Base-by-base conservation (phyloP, 106 monocot species). In the Dendrobium chrysotoxum region DNA sequence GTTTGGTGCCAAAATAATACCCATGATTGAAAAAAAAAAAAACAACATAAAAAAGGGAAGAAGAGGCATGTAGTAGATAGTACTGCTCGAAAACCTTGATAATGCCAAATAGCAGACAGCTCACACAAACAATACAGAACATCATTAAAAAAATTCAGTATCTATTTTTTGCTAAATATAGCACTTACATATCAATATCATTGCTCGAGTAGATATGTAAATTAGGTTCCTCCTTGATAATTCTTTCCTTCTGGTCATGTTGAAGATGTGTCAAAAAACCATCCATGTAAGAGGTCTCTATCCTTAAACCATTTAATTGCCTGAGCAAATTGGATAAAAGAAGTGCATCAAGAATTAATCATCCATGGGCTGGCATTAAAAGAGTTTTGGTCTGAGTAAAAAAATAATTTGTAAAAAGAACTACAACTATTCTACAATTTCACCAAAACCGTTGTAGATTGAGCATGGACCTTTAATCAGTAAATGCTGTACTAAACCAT, bases 191-290 rank as follows among this genome's bases (percentile, higher is more conserved):
- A 77, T 90, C 88, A 50, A 95, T 79, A 75, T 95, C 88, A 77
- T 87, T 85, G 65, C 87, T 91, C 66, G 99, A 95, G 85, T 99
- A 99, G 86, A 95, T 68, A 84, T 96, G 93, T 78, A 96, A 79
- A 58, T 86, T 77, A 8, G 90, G 45, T 82, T 95, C 99, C 82
- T 93, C 93, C 81, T 91, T 91, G 44, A 84, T 93, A 44, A 80
- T 80, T 75, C 55, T 93, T 80, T 95, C 92, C 80, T 93, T 99
- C 64, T 82, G 72, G 47, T 93, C 99, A 81, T 86, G 90, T 80
- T 90, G 99, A 79, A 99, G 81, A 76, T 99, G 61, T 28, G 85
- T 85, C 77, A 90, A 85, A 76, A 95, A 99, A 30, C 91, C 95
- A 90, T 93, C 95, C 91, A 99, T 82, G 64, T 90, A 82, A 68